Conservation (phyloP, 306 rosid species). For the Cucumis melo region DNA sequence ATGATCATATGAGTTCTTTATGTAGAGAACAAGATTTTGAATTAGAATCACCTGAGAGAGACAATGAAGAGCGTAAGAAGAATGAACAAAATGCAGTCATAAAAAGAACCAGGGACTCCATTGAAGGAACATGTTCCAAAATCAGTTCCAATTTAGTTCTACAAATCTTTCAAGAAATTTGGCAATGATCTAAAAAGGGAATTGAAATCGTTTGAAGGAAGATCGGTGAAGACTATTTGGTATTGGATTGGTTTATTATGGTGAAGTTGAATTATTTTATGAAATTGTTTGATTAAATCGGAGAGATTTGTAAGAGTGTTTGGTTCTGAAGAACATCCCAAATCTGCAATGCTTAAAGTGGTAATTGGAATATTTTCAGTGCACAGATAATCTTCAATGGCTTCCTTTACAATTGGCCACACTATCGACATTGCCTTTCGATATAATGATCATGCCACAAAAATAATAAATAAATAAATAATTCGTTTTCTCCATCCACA, state of each 20-base stretch:
- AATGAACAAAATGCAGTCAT: not conserved
- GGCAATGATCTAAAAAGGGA: not conserved
- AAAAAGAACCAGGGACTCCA: not conserved
- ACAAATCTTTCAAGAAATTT: not conserved
- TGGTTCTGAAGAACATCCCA: not conserved
- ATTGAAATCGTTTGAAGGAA: not conserved
- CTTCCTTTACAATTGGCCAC: conserved; percentile 31
- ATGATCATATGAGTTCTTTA: no score
- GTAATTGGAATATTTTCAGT: not conserved
- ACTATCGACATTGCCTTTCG: conserved; percentile 24
- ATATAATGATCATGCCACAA: not conserved
- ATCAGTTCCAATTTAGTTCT: not conserved
- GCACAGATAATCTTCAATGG: conserved; percentile 8
- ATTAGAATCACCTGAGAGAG: not conserved
- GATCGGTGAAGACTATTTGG: not conserved
- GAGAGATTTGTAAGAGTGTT: not conserved
- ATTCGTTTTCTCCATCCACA: no score
- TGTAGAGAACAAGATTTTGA: not conserved
- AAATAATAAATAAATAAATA: no score
- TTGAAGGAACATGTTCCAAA: not conserved
- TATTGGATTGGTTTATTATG: not conserved
- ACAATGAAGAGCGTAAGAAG: not conserved
- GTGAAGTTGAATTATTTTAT: not conserved
- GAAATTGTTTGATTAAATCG: not conserved
- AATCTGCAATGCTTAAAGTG: not conserved